Conservation (phyloP, 208 protist species). For the Leptomonas seymouri region DNA sequence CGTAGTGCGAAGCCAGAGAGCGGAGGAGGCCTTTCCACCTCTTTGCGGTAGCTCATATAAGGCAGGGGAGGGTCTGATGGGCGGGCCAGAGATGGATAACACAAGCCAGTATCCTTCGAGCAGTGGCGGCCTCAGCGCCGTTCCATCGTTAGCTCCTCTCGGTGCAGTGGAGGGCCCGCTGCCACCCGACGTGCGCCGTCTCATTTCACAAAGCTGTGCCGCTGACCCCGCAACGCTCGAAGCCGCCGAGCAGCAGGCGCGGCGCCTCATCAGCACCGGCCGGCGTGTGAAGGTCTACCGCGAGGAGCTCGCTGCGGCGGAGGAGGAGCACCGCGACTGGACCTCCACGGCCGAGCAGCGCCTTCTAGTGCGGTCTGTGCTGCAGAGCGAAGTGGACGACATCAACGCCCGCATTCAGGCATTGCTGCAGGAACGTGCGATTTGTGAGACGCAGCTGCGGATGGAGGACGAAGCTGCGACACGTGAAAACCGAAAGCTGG, state of each 20-base stretch:
- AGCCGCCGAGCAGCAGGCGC: constrained; percentile 72
- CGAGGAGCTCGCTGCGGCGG: constrained; percentile 71
- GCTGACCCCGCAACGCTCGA: constrained; percentile 28
- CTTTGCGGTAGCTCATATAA: neutral
- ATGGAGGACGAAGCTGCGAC: constrained; percentile 36
- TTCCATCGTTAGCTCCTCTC: too few relatives aligned
- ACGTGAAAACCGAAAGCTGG: constrained; percentile 50
- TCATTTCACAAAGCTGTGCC: constrained; percentile 56
- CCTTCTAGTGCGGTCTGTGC: constrained; percentile 43
- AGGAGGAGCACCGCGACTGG: constrained; percentile 67
- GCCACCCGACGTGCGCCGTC: constrained; percentile 70
- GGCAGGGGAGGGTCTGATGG: neutral
- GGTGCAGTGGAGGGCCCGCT: constrained; percentile 64
- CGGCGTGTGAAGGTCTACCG: constrained; percentile 81
- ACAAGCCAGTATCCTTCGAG: too few relatives aligned
- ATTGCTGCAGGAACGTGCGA: constrained; percentile 58
- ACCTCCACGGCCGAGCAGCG: constrained; percentile 51
- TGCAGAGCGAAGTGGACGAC: constrained; percentile 55
- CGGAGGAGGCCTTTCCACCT: too few relatives aligned
- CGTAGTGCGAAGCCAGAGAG: neutral
- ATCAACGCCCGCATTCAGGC: constrained; percentile 65
- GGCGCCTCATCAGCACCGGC: constrained; percentile 77
- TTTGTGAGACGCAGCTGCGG: constrained; percentile 71
- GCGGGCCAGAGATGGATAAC: neutral
- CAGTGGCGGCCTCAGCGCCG: neutral